Conservation (phyloP, 108 stramenopile species). For the Cyclotella baltica region DNA sequence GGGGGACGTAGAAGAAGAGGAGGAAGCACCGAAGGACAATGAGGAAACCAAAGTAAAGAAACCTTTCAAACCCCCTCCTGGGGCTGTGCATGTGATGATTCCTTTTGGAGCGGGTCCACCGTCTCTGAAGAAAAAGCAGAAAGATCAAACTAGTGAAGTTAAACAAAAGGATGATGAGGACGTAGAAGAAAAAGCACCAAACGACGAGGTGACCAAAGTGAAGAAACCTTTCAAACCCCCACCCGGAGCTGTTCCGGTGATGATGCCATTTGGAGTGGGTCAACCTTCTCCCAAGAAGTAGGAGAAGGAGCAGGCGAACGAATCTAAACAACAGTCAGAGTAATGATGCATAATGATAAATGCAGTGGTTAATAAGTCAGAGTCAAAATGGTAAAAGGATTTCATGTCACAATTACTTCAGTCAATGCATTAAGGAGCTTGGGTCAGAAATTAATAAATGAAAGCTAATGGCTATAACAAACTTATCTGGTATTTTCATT, state of each 20-base stretch:
- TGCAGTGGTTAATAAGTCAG: no score
- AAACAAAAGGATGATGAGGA: not conserved
- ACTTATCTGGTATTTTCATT: no score
- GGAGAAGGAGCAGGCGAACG: constrained; percentile 28
- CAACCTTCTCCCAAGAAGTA: constrained; percentile 39
- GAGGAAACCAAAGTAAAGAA: constrained; percentile 31
- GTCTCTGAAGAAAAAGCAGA: constrained; percentile 32
- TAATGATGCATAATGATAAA: no score
- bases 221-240: constrained; percentile 31
- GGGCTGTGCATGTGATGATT: constrained; percentile 34
- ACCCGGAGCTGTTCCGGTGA: constrained; percentile 32
- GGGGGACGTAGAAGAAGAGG: not conserved
- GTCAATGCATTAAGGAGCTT: no score
- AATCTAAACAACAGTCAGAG: no score
- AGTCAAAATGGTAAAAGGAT: no score
- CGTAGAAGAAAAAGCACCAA: constrained; percentile 3
- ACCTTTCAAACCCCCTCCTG: constrained; percentile 29
- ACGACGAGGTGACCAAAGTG: constrained; percentile 22
- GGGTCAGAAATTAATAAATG: no score
- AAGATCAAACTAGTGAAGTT: no score
- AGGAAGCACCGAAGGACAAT: no score
- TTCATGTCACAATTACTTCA: no score
- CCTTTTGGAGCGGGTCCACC: constrained; percentile 47
- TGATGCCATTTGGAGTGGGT: constrained; percentile 38
- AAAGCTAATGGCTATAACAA: no score